Evolutionary conservation across 2,329 filamentous ascomycete species (phyloP), one percentile per base, ranked within the genome.

Genomic region (Cladosporium sp.): DNA sequence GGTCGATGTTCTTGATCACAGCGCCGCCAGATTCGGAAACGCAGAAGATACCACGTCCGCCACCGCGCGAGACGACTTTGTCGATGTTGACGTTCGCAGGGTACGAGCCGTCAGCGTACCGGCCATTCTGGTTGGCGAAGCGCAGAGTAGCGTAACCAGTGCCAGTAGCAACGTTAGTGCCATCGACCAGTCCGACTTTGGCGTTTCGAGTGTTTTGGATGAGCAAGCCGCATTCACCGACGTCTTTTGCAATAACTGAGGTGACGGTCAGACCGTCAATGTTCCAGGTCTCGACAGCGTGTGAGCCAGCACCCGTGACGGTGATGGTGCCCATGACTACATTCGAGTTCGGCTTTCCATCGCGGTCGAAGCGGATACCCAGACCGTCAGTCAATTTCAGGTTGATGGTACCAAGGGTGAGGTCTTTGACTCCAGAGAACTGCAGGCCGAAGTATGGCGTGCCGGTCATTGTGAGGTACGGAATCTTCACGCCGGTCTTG

Each of bases 201-300:
- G 63, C 69, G 32, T 87, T 85, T 5, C 75, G 81, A 0, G 84
- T 84, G 48, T 79, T 81, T 64, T 87, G 85, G 32, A 87, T 74
- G 18, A 87, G 78, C n/a, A 87, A 69, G 0, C 84, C 85, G n/a
- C 76, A 85, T 74, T 87, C 84, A 49, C 84, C 84, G 2, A 85
- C 81, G 66, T 87, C 76, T 10, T 77, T 77, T 1, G 84, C 85
- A 39, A 86, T 82, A 49, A 87, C 85, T 21, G 77, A 75, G 68
- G 80, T 79, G 69, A 87, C 83, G 0, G 73, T 77, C 2, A 87
- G 78, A 13, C 82, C 81, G 67, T 86, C 81, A 49, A 87, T 86
- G 73, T 87, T 87, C 83, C 84, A 87, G 0, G 82, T 85, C 75
- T 87, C 85, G 36, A 87, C 83, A 2, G 83, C 84, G 70, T 87